Evolutionary conservation across 345 rosid species (phyloP), one percentile per base, ranked within the genome.

Genomic region (Populus pruinosa): DNA sequence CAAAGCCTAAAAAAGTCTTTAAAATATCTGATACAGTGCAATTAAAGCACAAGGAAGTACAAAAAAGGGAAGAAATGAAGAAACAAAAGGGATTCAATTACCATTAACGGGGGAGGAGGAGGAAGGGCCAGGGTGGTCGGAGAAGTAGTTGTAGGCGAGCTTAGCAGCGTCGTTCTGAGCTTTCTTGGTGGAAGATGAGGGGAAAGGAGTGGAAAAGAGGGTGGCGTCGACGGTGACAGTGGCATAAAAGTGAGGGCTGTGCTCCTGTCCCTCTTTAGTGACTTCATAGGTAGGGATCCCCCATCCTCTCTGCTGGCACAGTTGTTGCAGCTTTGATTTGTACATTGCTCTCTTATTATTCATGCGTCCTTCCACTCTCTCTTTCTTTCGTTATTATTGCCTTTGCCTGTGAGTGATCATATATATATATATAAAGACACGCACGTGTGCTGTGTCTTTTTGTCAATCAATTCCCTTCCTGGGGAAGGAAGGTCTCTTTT

Each of bases 131-230:
- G 55, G 66, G 20, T 0, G 13, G 70, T 33, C 10, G 81, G 81
- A 63, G 81, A 86, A 74, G 50, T 82, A 77, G 13, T 41, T 64
- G 33, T 78, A 36, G 31, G 92, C 92, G 72, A 80, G 44, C 9
- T 59, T 63, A 10, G 90, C 92, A 16, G 87, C 89, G 5, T 83
- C 79, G 47, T 86, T 87, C 29, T 89, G 90, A 5, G 89, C 88
- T 6, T 80, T 73, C 67, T 86, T 89, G 55, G 87, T 56, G 38
- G 89, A 74, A 6, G 10, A 75, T 10, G 74, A 21, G 29, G 41
- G 74, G 7, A 55, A 68, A 2, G 8, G 36, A 2, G 87, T 39
- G 35, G 43, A 68, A 74, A 87, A 89, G 3, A 76, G 21, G 31
- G 10, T 13, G 74, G 63, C 75, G 39, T 85, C 76, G 14, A 89